These are phyloP conservation scores for Aureobasidium sp. DNA, from an alignment of 2,329 filamentous ascomycete species.

Conservation along the genomic window DNA sequence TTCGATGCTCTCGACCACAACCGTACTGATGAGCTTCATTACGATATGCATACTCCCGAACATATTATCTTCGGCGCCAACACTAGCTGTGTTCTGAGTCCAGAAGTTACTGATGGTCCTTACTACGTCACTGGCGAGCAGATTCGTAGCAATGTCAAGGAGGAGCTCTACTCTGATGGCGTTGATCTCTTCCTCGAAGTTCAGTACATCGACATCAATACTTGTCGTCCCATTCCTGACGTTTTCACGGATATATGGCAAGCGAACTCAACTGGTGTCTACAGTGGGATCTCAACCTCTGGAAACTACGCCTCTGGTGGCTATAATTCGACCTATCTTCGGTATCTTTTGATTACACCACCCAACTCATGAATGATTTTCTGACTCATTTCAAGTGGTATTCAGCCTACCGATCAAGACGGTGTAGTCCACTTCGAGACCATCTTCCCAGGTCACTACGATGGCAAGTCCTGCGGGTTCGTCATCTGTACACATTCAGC, in stretches of 20 bases:
- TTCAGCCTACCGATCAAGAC: slow-evolving; percentile 35
- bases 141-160: slow-evolving; percentile 36
- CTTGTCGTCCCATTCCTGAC: slow-evolving; percentile 33
- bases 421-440: slow-evolving; percentile 39
- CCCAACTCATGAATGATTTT: neutral
- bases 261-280: slow-evolving; percentile 42
- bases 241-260: slow-evolving; percentile 42
- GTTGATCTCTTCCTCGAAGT: slow-evolving; percentile 38
- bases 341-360: neutral
- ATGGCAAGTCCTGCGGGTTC: slow-evolving; percentile 18
- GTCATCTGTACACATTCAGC: neutral
- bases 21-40: slow-evolving; percentile 11
- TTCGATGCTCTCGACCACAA: slow-evolving; percentile 17
- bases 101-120: slow-evolving; percentile 27
- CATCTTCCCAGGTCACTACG: slow-evolving; percentile 41
- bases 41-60: slow-evolving; percentile 1
- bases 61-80: slow-evolving; percentile 18
- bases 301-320: slow-evolving; percentile 6
- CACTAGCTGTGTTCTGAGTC: slow-evolving; percentile 25
- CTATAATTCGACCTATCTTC: slow-evolving; percentile 1
- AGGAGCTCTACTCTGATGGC: slow-evolving; percentile 33
- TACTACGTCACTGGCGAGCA: slow-evolving; percentile 33
- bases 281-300: slow-evolving; percentile 26
- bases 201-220: slow-evolving; percentile 39
- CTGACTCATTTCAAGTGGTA: slow-evolving; percentile 35